phyloP scores from a whole-genome alignment of 2,329 filamentous ascomycete genomes.

The Dactylellina drechsleri region DNA sequence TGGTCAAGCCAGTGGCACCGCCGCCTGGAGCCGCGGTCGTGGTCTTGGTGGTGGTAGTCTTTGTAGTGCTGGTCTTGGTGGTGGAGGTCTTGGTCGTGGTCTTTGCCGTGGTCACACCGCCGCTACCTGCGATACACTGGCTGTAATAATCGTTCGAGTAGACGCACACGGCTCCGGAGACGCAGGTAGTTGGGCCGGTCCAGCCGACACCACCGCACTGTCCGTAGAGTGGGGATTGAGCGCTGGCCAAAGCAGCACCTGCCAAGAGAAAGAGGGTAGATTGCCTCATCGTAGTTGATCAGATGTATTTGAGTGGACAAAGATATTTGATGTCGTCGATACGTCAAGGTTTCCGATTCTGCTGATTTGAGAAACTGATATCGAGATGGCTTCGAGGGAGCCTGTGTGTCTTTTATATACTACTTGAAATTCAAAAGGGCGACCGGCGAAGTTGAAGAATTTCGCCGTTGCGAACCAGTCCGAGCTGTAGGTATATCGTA shows the following conservation, averaged over 20 bases:
- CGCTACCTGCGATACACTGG: neutral
- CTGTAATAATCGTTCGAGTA: no score
- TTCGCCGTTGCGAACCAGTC: no score
- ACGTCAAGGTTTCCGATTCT: no score
- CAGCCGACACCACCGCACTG: conserved; percentile 59
- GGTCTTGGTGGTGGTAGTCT: conserved; percentile 29
- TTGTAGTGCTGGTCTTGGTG: conserved; percentile 53
- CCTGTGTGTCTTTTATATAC: no score
- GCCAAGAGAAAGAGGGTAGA: conserved; percentile 23
- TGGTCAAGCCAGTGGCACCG: conserved; percentile 54
- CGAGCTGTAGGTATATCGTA: no score
- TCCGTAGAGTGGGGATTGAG: conserved; percentile 38
- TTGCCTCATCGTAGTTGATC: conserved; percentile 28
- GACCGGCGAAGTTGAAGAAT: no score
- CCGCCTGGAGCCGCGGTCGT: conserved; percentile 12
- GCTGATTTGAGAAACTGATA: no score
- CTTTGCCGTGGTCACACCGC: neutral
- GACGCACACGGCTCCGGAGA: conserved; percentile 11
- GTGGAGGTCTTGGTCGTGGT: conserved; percentile 5
- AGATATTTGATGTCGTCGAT: no score
- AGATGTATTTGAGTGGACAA: no score
- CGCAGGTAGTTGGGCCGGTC: conserved; percentile 55
- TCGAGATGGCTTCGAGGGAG: no score
- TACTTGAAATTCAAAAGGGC: no score
- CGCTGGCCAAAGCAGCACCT: conserved; percentile 43